phyloP scores from a whole-genome alignment of 164 flowering plant genomes.

The Umbellularia californica region DNA sequence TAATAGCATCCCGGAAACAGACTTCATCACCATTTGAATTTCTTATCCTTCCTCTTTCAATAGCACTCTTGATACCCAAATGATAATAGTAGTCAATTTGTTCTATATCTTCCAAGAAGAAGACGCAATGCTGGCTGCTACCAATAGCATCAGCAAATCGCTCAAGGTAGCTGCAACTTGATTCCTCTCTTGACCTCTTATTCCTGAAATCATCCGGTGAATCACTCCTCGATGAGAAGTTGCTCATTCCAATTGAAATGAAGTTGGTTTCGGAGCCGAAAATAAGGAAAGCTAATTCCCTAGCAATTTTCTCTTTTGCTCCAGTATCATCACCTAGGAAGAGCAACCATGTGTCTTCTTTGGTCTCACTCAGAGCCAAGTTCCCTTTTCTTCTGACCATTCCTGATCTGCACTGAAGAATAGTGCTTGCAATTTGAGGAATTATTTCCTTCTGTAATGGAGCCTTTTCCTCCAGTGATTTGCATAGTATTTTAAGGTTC shows the following conservation, averaged over 20 bases:
- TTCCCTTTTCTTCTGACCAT: conserved; percentile 49
- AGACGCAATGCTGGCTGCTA: conserved; percentile 67
- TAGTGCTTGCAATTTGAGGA: conserved; percentile 64
- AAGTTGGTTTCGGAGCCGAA: conserved; percentile 59
- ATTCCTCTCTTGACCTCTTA: conserved; percentile 71
- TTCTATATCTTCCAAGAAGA: conserved; percentile 72
- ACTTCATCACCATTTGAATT: conserved; percentile 47
- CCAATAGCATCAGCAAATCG: conserved; percentile 60
- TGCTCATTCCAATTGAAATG: conserved; percentile 54
- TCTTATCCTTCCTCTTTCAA: conserved; percentile 56
- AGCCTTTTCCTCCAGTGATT: conserved; percentile 64
- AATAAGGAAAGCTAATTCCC: conserved; percentile 65
- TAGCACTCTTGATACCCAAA: conserved; percentile 65
- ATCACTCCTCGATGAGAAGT: conserved; percentile 58
- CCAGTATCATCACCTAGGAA: conserved; percentile 71
- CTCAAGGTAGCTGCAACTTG: conserved; percentile 55
- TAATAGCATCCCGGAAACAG: conserved; percentile 57
- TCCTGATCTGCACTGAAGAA: conserved; percentile 74
- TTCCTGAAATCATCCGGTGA: conserved; percentile 55
- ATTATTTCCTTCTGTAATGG: conserved; percentile 76
- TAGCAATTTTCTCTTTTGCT: conserved; percentile 66
- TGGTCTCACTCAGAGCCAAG: conserved; percentile 20
- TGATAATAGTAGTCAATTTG: conserved; percentile 66
- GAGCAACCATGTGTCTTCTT: conserved; percentile 85
- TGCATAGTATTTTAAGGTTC: conserved; percentile 53